Base-by-base conservation (phyloP, 2,329 filamentous ascomycete species). In the Cryphonectria naterciae region DNA sequence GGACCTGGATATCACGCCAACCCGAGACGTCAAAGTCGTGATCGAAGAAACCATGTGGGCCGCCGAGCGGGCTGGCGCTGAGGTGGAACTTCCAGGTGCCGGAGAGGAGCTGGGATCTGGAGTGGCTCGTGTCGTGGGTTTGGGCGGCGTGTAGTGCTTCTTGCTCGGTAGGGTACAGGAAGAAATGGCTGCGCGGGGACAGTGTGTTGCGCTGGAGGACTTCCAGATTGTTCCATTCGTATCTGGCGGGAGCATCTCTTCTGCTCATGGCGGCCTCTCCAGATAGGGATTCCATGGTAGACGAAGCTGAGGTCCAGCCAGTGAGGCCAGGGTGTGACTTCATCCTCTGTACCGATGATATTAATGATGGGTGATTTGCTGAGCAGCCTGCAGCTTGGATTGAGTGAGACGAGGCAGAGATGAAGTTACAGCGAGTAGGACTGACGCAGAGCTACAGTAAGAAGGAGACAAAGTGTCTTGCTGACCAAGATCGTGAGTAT, bases 161-260 rank as follows among this genome's bases (percentile, higher is more conserved):
- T 11, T 49, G 4, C 32, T 35, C 83, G 19, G 77, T 82, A 52
- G 82, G 75, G 75, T 87, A 89, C 37, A 87, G 79, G 76, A 85
- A 85, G 76, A 89, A 91, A 74, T 87, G 82, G 65, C 86, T 85
- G 69, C 89, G 84, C 5, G 87, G 85, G 11, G 86, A 81, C 7
- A 91, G 81, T 0, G 86, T 88, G 74, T 89, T 89, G 73, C 84
- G 85, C 76, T 90, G 89, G 22, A 91, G 81, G 41, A 91, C 81
- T 4, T 83, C 76, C 70, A 89, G 82, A 74, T 91, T 91, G 77
- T 84, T 88, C 87, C 88, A 91, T 76, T 91, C 88, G 65, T 61
- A 61, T n/a, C 7, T 39, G 3, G 32, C 25, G 17, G 22, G 54
- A 67, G 35, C 22, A 32, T 32, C 49, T 41, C 10, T 19, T 11